A percentile compares a stretch with the other conserved stretches of the same genome.
These are phyloP conservation scores for Tritrichomonas foetus DNA, from an alignment of 208 protist species.

Conservation along the genomic window DNA sequence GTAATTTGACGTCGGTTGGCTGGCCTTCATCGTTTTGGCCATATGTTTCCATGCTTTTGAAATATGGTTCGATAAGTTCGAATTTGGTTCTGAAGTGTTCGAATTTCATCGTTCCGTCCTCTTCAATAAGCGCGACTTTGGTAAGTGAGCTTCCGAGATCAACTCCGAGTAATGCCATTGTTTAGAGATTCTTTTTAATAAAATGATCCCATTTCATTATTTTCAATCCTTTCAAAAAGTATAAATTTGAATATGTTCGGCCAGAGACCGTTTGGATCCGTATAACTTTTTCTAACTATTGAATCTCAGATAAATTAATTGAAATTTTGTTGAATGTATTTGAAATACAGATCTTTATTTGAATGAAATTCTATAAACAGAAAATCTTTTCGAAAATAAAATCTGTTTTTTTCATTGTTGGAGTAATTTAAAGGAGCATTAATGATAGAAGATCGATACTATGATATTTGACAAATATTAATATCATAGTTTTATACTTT, in stretches of 20 bases:
- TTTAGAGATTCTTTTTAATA: not conserved
- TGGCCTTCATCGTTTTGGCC: not conserved
- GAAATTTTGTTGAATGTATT: too few relatives aligned
- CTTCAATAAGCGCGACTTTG: not conserved
- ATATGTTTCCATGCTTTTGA: not conserved
- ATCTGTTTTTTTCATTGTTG: too few relatives aligned
- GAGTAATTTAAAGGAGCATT: too few relatives aligned
- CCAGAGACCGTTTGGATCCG: too few relatives aligned
- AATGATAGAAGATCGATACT: too few relatives aligned
- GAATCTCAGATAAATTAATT: too few relatives aligned
- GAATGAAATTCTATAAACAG: too few relatives aligned
- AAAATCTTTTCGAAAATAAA: too few relatives aligned
- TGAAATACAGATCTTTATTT: too few relatives aligned
- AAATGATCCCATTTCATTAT: not conserved
- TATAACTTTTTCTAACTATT: too few relatives aligned
- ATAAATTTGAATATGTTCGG: not conserved
- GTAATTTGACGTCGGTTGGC: not conserved
- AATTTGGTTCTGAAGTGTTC: not conserved
- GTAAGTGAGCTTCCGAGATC: not conserved
- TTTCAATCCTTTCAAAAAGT: not conserved
- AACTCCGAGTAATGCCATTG: not conserved
- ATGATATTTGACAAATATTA: too few relatives aligned
- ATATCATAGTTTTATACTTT: too few relatives aligned
- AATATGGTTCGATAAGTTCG: not conserved
- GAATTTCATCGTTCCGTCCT: not conserved